Evolutionary conservation across 1,284 basidiomycete genomes (phyloP), one percentile per base, ranked within the genome.

Genomic region (Cutaneotrichosporon sp.): DNA sequence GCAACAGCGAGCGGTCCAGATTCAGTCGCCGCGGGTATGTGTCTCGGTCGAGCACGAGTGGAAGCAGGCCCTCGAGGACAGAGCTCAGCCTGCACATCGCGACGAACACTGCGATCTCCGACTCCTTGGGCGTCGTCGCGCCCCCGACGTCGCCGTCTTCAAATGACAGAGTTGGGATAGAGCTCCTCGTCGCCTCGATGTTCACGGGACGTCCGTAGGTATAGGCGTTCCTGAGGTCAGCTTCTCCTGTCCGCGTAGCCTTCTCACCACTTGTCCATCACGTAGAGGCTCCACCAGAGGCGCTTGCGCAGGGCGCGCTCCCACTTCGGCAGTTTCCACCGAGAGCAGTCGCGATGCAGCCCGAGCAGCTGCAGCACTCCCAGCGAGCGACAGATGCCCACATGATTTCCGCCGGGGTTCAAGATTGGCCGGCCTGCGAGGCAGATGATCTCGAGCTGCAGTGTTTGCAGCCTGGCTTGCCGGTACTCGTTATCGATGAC

Each of bases 201-300:
- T 64, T 67, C 33, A 63, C 47, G 0, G 65, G 65, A 1, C 65
- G 65, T 3, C 65, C 65, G 24, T 64, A 67, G 24, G 62, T 67
- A 59, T 64, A 67, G 27, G 65, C 50, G 46, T 67, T 67, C 64
- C 59, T 58, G 38, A 20, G 13, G 20, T 59, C 24, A 54, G 43
- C 33, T 18, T 13, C 4, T 14, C 9, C 3, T 8, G 16, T 10
- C n/a, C 2, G 6, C 18, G 6, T 27, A 14, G 7, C 20, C 11
- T 16, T 55, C 66, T 54, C 49, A 67, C 68, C 66, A 63, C 57
- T 66, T 67, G 64, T 69, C 67, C 36, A 65, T 62, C 11, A 64
- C 52, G 20, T 69, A 60, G 8, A 71, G 54, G 1, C 59, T 61
- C 69, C 69, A 71, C 69, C 69, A 71, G 2, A 71, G 54, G 5